phyloP scores from a whole-genome alignment of 23 red algal species.

The Gracilaria domingensis region DNA sequence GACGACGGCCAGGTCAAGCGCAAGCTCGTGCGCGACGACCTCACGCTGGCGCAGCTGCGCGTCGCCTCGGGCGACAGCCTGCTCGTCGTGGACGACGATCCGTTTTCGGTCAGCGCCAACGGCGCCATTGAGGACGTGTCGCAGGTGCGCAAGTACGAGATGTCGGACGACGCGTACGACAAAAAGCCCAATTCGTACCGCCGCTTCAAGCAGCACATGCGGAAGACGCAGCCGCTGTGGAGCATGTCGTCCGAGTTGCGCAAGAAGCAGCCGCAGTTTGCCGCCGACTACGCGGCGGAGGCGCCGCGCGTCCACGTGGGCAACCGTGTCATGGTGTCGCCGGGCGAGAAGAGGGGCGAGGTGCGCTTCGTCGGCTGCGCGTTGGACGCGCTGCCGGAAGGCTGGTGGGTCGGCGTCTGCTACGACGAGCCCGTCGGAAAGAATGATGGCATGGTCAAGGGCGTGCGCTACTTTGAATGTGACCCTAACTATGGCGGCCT shows the following conservation, averaged over 20 bases:
- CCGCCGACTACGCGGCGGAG: slow-evolving; percentile 30
- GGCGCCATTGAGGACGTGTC: slow-evolving; percentile 75
- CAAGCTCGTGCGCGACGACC: slow-evolving; percentile 12
- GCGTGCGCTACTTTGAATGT: slow-evolving; percentile 59
- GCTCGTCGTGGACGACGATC: slow-evolving; percentile 64
- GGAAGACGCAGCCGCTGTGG: slow-evolving; percentile 51
- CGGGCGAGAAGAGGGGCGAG: slow-evolving; percentile 72
- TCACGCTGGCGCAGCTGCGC: slow-evolving; percentile 3
- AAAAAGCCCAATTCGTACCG: slow-evolving; percentile 56
- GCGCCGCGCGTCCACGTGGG: slow-evolving; percentile 14
- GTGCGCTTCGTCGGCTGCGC: slow-evolving; percentile 60
- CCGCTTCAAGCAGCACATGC: slow-evolving; percentile 37
- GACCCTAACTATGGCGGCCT: slow-evolving; percentile 49
- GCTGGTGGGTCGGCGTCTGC: slow-evolving; percentile 83
- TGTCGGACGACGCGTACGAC: slow-evolving; percentile 70
- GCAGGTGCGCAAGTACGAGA: slow-evolving; percentile 66
- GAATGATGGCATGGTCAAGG: slow-evolving; percentile 80
- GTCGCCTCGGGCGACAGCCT: slow-evolving; percentile 18
- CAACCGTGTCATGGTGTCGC: slow-evolving; percentile 62
- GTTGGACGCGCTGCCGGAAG: slow-evolving; percentile 42
- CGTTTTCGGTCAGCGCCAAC: slow-evolving; percentile 48
- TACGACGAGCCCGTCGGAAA: slow-evolving; percentile 86
- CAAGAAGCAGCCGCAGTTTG: slow-evolving; percentile 22
- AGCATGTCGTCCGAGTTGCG: slow-evolving; percentile 48
- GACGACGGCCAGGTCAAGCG: slow-evolving; percentile 10